phyloP scores from a whole-genome alignment of 768 basidiomycete genomes.

The Tephrocybe sp. region DNA sequence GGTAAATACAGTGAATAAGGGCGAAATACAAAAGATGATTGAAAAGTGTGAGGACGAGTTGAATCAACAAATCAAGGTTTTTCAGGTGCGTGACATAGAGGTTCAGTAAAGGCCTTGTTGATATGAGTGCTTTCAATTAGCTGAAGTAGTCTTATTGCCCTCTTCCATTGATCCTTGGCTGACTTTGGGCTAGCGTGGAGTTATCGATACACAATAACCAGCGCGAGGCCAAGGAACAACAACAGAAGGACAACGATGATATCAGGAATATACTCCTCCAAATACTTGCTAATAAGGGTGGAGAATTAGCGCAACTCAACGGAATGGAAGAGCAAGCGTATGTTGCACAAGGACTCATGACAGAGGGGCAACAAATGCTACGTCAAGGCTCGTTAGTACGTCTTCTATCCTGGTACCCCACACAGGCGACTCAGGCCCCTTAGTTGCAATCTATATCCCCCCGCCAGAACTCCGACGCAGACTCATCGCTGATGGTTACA shows the following conservation, averaged over 20 bases:
- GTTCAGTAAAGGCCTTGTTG: neutral
- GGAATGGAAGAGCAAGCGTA: constrained; percentile 33
- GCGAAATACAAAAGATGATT: constrained; percentile 45
- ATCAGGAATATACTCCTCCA: constrained; percentile 37
- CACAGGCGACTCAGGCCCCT: neutral
- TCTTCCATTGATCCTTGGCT: neutral
- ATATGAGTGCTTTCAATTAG: constrained; percentile 8
- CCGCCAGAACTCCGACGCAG: constrained; percentile 16
- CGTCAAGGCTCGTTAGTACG: constrained; percentile 4
- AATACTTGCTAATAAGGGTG: constrained; percentile 30
- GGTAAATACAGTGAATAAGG: constrained; percentile 34
- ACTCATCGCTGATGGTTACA: constrained; percentile 4
- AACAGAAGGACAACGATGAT: constrained; percentile 28
- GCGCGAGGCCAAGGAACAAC: constrained; percentile 24
- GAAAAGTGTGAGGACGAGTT: constrained; percentile 41
- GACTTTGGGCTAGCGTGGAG: constrained; percentile 21
- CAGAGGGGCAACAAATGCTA: constrained; percentile 45
- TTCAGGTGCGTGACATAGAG: constrained; percentile 35
- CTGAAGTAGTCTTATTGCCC: constrained; percentile 16
- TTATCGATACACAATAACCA: constrained; percentile 26
- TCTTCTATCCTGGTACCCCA: neutral
- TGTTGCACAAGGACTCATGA: constrained; percentile 48
- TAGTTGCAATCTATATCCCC: constrained; percentile 27
- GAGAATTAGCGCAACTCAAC: constrained; percentile 33
- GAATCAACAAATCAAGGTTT: constrained; percentile 35